Base-by-base conservation (phyloP, 148 eudicot genomes). In the Rhododendron kiyosumense region DNA sequence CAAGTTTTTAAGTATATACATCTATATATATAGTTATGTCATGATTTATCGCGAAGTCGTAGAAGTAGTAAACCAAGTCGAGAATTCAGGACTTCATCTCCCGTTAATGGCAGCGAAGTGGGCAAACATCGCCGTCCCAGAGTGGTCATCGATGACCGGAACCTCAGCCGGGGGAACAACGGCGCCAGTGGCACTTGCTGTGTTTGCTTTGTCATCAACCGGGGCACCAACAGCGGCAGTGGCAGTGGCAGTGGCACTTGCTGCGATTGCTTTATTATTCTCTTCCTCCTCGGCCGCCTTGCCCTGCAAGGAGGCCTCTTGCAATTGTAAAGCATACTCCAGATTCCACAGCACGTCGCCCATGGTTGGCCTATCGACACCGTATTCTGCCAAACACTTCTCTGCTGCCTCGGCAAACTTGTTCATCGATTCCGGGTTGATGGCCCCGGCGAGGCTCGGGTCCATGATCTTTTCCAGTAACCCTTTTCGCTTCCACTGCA, bases 291-390 rank as follows among this genome's bases (percentile, higher is more conserved):
- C 91, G 2, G 89, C 91, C 0, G 79, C 30, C 84, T 84, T 89
- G 48, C 86, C 88, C 63, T 85, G 86, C 4, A 76, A 74, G 24
- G 84, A 88, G 32, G 87, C 84, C 45, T 91, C 93, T 48, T 91
- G 93, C n/a, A 91, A 61, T 83, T 91, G 93, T 82, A 91, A 65
- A 1, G 93, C 91, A 46, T 85, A 49, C 84, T 91, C 93, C 86
- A 91, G 73, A 22, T 91, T 91, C 93, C 93, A 91, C 84, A 91
- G 51, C 69, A 91, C 91, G 52, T 91, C 93, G 4, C 93, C 91
- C 91, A 91, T 91, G 0, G 89, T 84, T 13, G 93, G 93, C 81
- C 93, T 84, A 30, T 91, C 93, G 11, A 88, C 91, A 1, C 93
- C 93, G 52, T 89, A 89, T n/a, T 91, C 91, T 0, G 91, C 84